Evolutionary conservation across 2,329 filamentous ascomycete genomes (phyloP).

Genomic region (Huntiella omanensis): DNA sequence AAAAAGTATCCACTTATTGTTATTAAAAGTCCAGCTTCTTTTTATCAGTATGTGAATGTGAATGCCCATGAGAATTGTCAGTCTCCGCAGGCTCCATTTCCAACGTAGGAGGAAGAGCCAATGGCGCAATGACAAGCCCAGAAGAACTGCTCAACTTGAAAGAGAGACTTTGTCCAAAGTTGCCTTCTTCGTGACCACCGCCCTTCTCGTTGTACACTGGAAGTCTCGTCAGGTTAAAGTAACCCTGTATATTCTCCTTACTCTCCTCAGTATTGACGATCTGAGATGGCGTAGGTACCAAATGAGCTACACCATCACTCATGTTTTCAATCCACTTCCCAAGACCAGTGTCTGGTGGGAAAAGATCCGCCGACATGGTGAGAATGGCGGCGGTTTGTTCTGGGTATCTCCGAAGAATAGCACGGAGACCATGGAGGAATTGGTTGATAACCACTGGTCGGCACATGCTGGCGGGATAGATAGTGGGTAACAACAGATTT

Average conservation of each 20-base stretch:
- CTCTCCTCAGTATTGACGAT: constrained; percentile 6
- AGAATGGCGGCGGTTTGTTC: constrained; percentile 50
- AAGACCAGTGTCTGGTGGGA: constrained; percentile 55
- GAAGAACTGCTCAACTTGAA: constrained; percentile 69
- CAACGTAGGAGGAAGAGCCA: constrained; percentile 71
- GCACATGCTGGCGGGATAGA: constrained; percentile 53
- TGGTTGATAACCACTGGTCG: constrained; percentile 56
- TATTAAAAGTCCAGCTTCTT: constrained; percentile 22
- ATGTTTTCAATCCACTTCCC: constrained; percentile 74
- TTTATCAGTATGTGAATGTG: constrained; percentile 16
- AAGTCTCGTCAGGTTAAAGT: constrained; percentile 65
- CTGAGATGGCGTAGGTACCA: constrained; percentile 21
- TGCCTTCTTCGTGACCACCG: constrained; percentile 49
- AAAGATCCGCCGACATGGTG: constrained; percentile 63
- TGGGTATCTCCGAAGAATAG: constrained; percentile 50
- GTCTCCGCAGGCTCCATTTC: constrained; percentile 28
- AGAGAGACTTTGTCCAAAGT: constrained; percentile 66
- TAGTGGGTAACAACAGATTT: constrained; percentile 63
- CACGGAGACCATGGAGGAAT: constrained; percentile 63
- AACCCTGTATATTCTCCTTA: constrained; percentile 34
- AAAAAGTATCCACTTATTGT: not conserved
- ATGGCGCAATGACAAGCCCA: constrained; percentile 72
- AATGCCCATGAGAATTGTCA: not conserved
- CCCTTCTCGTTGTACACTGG: constrained; percentile 80
- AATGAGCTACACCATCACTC: constrained; percentile 69